A percentile compares a stretch with the other conserved stretches of the same genome.
Conservation (phyloP, 352 stramenopile species). For the Phytopythium aichiense region DNA sequence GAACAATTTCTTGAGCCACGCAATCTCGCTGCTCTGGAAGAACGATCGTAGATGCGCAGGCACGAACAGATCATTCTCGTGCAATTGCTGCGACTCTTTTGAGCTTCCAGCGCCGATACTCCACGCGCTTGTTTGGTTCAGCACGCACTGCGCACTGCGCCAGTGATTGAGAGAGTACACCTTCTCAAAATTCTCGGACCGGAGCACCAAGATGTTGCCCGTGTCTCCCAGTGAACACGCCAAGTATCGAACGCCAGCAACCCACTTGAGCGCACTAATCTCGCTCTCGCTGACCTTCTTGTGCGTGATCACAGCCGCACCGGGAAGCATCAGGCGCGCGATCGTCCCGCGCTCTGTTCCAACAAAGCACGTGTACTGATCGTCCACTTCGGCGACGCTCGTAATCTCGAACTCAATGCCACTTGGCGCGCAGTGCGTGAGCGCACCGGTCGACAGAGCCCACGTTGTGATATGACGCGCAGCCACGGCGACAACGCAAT, state of each 20-base stretch:
- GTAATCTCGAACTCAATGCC: conserved; percentile 24
- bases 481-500: conserved; percentile 31
- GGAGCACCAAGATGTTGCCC: conserved; percentile 30
- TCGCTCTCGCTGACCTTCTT: conserved; percentile 21
- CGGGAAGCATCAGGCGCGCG: conserved; percentile 34
- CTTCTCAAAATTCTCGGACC: conserved; percentile 28
- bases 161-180: conserved; percentile 39
- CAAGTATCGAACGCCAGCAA: conserved; percentile 15
- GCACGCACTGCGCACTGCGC: conserved; percentile 26
- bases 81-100: not conserved
- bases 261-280: conserved; percentile 19
- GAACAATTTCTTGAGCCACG: conserved; percentile 28
- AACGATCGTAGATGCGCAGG: conserved; percentile 19
- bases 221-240: conserved; percentile 22
- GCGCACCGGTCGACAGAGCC: conserved; percentile 16
- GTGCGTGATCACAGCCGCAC: conserved; percentile 21
- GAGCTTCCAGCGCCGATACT: not conserved
- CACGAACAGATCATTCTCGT: not conserved
- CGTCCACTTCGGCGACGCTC: conserved; percentile 25
- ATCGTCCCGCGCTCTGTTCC: conserved; percentile 33
- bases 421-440: conserved; percentile 17
- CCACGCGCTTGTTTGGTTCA: conserved; percentile 19
- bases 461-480: conserved; percentile 25
- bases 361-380: conserved; percentile 40
- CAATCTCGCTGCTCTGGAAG: conserved; percentile 33